Evolutionary conservation across 306 rosid genomes (phyloP).

Genomic region (Dryas octopetala): DNA sequence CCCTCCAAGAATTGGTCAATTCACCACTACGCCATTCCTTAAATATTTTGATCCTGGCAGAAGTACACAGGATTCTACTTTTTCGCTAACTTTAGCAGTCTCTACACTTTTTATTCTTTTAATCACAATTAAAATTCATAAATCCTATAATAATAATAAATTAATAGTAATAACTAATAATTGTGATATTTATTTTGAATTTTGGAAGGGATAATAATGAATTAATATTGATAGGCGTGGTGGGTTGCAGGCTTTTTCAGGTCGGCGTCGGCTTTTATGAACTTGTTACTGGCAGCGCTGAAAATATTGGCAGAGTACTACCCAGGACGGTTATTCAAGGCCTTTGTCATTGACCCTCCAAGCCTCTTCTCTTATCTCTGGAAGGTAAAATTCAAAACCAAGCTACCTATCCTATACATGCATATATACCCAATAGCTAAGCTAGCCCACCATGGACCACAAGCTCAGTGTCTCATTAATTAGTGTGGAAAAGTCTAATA

Average conservation of each 20-base stretch:
- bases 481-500: no score
- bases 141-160: neutral
- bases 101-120: constrained; percentile 11
- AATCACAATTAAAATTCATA: neutral
- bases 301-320: constrained; percentile 77
- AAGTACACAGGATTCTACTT: constrained; percentile 49
- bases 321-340: constrained; percentile 66
- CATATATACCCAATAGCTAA: no score
- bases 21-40: constrained; percentile 50
- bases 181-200: neutral
- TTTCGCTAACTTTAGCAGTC: constrained; percentile 27
- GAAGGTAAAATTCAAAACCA: constrained; percentile 63
- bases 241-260: constrained; percentile 78
- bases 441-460: no score
- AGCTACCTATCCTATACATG: no score
- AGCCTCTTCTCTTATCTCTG: constrained; percentile 80
- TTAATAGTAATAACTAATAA: no score
- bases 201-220: neutral
- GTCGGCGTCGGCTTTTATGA: constrained; percentile 91
- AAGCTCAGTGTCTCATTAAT: no score
- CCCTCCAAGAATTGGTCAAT: constrained; percentile 45
- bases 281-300: constrained; percentile 59
- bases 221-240: constrained; percentile 1
- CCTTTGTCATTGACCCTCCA: constrained; percentile 92
- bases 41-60: constrained; percentile 32